These are phyloP conservation scores for Aspergillus mulundensis DNA, from an alignment of 495 filamentous ascomycete genomes.

Conservation along the genomic window DNA sequence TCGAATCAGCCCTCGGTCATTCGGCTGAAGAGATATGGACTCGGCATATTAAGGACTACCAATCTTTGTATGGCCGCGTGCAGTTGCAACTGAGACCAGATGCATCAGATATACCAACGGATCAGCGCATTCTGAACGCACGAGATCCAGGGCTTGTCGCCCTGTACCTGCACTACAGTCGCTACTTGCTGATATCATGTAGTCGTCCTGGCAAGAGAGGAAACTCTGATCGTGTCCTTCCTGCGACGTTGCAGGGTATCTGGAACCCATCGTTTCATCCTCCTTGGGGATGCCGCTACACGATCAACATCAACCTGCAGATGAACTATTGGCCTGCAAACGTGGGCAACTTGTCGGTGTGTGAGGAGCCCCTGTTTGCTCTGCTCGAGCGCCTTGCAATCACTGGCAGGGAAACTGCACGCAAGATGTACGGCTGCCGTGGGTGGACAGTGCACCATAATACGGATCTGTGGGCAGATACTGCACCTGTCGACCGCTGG, in stretches of 20 bases:
- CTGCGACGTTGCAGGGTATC: conserved; percentile 56
- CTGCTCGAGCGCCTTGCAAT: conserved; percentile 33
- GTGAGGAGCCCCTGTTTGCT: conserved; percentile 36
- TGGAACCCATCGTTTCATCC: conserved; percentile 51
- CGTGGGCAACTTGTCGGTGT: conserved; percentile 38
- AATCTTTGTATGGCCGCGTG: conserved; percentile 30
- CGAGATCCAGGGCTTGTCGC: conserved; percentile 37
- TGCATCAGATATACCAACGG: conserved; percentile 25
- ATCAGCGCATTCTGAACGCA: conserved; percentile 22
- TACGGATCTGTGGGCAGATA: conserved; percentile 49
- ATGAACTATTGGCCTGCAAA: conserved; percentile 60
- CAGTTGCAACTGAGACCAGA: conserved; percentile 24
- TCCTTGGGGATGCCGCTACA: conserved; percentile 53
- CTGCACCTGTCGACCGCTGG: conserved; percentile 41
- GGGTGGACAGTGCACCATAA: conserved; percentile 48
- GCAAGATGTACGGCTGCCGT: conserved; percentile 45
- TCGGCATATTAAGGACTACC: conserved; percentile 33
- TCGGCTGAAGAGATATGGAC: conserved; percentile 20
- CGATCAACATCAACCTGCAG: conserved; percentile 56
- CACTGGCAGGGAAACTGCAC: conserved; percentile 34
- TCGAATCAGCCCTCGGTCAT: conserved; percentile 18
- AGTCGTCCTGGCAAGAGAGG: conserved; percentile 31
- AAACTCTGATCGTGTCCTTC: conserved; percentile 26
- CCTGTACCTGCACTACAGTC: conserved; percentile 45
- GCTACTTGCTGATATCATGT: conserved; percentile 45